Base-by-base conservation (phyloP, 2,329 filamentous ascomycete species). In the Hirsutella minnesotensis region DNA sequence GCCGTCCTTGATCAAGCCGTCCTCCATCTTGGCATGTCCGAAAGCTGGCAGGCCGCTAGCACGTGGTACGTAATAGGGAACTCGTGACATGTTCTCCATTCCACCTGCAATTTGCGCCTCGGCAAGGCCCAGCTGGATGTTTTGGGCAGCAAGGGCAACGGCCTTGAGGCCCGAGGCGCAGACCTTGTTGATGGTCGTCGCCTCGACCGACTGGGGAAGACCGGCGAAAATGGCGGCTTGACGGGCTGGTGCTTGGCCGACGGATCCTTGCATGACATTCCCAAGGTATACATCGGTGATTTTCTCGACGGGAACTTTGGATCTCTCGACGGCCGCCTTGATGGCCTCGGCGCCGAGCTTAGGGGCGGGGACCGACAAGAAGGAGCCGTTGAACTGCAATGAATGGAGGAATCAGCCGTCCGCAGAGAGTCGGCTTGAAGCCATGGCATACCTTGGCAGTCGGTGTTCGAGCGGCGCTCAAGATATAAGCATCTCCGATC, bases 251-350 rank as follows among this genome's bases (percentile, higher is more conserved):
- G 92, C 79, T 66, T 98, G 92, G 38, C 92, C 92, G 5, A 92
- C 75, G 16, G 76, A 77, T 37, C 75, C 90, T 62, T 88, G 82
- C 34, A 96, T 74, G 9, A 96, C 92, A 56, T 95, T 94, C 59
- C 92, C 92, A 86, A 96, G 94, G 69, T 96, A 96, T 15, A 96
- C 87, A 64, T 94, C 85, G 49, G 82, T 84, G 56, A 96, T 86
- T 59, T 83, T 84, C 29, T 82, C 79, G 41, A 79, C 63, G 2
- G 92, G 89, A 7, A 96, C 75, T 50, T 79, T 81, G 41, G 89
- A 94, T 64, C 92, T 94, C 53, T 82, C 77, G 42, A 98, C 65
- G 22, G 92, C 92, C 38, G 87, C 83, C 64, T 89, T 92, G 69
- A 98, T 96, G 45, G 89, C 92, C 15, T 81, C 80, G 24, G 90